phyloP scores from a whole-genome alignment of 2,329 filamentous ascomycete genomes.

The Fusarium sp. region DNA sequence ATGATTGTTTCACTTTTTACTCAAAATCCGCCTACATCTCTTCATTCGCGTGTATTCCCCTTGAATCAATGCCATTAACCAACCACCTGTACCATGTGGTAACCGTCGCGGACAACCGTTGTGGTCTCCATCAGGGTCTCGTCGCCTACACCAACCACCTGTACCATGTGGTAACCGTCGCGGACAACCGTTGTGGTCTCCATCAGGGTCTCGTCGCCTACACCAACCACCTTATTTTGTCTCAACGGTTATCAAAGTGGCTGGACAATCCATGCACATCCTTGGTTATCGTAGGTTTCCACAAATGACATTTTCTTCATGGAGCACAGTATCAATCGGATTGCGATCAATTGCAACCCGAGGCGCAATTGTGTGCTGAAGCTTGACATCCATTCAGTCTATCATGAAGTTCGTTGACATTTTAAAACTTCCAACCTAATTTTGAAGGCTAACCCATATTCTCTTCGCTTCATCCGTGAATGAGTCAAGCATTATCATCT shows the following conservation, averaged over 20 bases:
- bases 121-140: slow-evolving; percentile 12
- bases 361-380: neutral
- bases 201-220: slow-evolving; percentile 10
- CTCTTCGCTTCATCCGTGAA: neutral
- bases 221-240: slow-evolving; percentile 19
- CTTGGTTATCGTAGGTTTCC: neutral
- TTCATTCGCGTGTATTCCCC: neutral
- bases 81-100: neutral
- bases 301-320: neutral
- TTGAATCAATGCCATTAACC: neutral
- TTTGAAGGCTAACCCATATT: neutral
- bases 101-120: slow-evolving; percentile 1
- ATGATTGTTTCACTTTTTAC: slow-evolving; percentile 1
- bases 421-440: neutral
- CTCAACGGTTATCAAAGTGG: slow-evolving; percentile 6
- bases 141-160: too few relatives aligned
- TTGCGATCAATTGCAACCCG: neutral
- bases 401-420: neutral
- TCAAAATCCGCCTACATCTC: neutral
- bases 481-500: neutral
- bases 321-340: neutral
- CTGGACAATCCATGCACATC: neutral
- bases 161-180: neutral
- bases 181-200: neutral
- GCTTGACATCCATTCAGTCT: neutral